Evolutionary conservation across 257 asterid genomes (phyloP).

Genomic region (Cinchona pubescens): DNA sequence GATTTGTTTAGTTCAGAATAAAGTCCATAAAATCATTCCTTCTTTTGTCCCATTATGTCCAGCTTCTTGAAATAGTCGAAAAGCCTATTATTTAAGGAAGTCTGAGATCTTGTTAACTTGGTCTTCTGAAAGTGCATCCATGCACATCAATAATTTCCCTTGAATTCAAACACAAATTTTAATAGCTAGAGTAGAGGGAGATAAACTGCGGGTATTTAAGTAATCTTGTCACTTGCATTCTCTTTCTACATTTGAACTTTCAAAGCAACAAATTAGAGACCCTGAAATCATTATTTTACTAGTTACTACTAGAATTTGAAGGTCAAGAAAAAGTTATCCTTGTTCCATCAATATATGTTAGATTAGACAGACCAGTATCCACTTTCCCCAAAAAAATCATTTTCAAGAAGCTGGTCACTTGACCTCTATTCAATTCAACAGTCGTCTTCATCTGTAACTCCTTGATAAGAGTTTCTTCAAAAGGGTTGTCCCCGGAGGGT

Average conservation of each 20-base stretch:
- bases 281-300: neutral
- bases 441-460: neutral
- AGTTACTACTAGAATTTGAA: neutral
- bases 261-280: neutral
- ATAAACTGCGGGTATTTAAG: neutral
- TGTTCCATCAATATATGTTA: neutral
- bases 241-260: neutral
- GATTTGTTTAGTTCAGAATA: neutral
- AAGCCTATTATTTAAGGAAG: neutral
- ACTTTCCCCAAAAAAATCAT: neutral
- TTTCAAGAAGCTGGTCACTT: neutral
- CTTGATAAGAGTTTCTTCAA: neutral
- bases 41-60: conserved; percentile 12
- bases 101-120: neutral
- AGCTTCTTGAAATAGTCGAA: conserved; percentile 10
- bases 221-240: neutral
- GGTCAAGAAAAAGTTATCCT: neutral
- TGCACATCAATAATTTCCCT: neutral
- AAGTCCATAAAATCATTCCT: conserved; percentile 11
- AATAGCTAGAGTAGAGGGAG: neutral
- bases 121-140: neutral
- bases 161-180: neutral
- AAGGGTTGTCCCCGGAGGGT: neutral
- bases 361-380: neutral
- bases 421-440: neutral